phyloP scores from a whole-genome alignment of 148 eudicot genomes.

The Arctostaphylos glauca region DNA sequence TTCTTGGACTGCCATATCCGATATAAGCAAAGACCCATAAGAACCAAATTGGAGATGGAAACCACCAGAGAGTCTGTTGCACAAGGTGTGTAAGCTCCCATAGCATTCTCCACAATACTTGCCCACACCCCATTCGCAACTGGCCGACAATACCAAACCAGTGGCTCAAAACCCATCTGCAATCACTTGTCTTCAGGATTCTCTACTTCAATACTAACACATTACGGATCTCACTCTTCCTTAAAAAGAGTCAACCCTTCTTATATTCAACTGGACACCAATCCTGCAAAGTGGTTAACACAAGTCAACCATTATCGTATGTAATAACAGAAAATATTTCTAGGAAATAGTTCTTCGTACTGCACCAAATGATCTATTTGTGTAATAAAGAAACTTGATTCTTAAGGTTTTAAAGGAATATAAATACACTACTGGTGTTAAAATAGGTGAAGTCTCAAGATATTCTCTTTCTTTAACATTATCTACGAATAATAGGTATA shows the following conservation, averaged over 20 bases:
- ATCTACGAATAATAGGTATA: background rate
- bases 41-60: conserved; percentile 57
- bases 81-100: conserved; percentile 94
- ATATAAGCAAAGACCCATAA: conserved; percentile 63
- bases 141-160: conserved; percentile 86
- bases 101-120: conserved; percentile 56
- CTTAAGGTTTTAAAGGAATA: background rate
- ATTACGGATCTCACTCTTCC: background rate
- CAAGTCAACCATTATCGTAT: background rate
- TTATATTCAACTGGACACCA: background rate
- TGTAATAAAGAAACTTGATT: background rate
- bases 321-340: background rate
- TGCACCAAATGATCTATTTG: background rate
- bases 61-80: conserved; percentile 67
- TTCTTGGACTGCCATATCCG: conserved; percentile 75
- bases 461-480: background rate
- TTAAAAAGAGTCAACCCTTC: background rate
- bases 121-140: conserved; percentile 87
- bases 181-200: conserved; percentile 3
- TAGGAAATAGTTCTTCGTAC: background rate
- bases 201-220: conserved; percentile 5
- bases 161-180: conserved; percentile 71
- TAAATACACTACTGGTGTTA: background rate
- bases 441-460: background rate
- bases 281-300: background rate